A percentile compares a stretch with the other conserved stretches of the same genome.
Conservation (phyloP, 495 filamentous ascomycete species). For the Aspergillus nanangensis region DNA sequence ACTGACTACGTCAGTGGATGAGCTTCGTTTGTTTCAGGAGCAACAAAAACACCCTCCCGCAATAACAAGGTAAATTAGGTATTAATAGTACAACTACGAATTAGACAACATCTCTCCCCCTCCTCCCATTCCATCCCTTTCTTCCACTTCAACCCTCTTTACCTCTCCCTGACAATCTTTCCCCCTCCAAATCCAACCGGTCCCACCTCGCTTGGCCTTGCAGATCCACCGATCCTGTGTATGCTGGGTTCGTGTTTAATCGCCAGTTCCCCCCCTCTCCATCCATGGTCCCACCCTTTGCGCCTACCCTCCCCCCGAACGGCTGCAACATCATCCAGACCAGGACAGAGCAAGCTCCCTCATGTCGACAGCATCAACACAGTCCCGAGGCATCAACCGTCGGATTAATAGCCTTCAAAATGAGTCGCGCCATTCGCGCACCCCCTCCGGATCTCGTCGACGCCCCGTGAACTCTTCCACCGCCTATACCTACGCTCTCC, state of each 20-base stretch:
- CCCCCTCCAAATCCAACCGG: too few species aligned
- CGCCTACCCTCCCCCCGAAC: slow-evolving; percentile 20
- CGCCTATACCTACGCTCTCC: slow-evolving; percentile 84
- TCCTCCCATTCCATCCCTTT: slow-evolving; percentile 10
- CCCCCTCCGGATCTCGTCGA: slow-evolving; percentile 45
- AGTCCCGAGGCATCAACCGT: slow-evolving; percentile 50
- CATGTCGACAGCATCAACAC: slow-evolving; percentile 54
- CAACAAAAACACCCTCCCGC: slow-evolving; percentile 8
- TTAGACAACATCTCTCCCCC: too few species aligned
- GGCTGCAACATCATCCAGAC: slow-evolving; percentile 19
- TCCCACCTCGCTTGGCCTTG: too few species aligned
- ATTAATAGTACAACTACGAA: too few species aligned
- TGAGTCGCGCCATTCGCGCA: slow-evolving; percentile 48
- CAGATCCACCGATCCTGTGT: too few species aligned
- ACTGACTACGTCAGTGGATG: slow-evolving; percentile 17
- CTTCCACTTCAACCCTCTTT: slow-evolving; percentile 10
- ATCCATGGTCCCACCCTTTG: slow-evolving; percentile 38
- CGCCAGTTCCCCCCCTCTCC: too few species aligned
- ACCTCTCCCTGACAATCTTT: not conserved
- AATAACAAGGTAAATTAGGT: slow-evolving; percentile 12
- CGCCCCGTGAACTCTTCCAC: slow-evolving; percentile 58
- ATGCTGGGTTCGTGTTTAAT: too few species aligned
- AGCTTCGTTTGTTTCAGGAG: slow-evolving; percentile 20
- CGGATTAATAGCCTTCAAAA: slow-evolving; percentile 54
- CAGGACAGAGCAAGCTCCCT: slow-evolving; percentile 19